A percentile compares a stretch with the other conserved stretches of the same genome.
Evolutionary conservation across 2,329 filamentous ascomycete genomes (phyloP).

Genomic region (Aspergillus ochraceus): DNA sequence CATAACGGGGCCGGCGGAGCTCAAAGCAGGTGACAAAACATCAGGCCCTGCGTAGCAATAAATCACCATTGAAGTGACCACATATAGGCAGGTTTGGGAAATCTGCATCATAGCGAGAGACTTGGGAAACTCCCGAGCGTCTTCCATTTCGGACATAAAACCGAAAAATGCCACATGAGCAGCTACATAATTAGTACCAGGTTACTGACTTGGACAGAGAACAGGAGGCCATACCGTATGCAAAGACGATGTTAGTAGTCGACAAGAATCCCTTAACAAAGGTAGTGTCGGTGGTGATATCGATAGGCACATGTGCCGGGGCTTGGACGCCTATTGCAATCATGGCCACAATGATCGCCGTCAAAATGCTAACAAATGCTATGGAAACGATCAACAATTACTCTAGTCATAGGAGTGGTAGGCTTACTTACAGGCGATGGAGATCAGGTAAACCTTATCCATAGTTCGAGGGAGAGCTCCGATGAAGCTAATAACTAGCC

Average conservation of each 20-base stretch:
- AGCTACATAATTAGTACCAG: slow-evolving; percentile 17
- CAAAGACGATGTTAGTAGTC: slow-evolving; percentile 68
- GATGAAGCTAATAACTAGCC: slow-evolving; percentile 58
- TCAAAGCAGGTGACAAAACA: slow-evolving; percentile 65
- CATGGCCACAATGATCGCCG: slow-evolving; percentile 66
- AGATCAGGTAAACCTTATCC: slow-evolving; percentile 61
- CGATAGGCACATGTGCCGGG: slow-evolving; percentile 37
- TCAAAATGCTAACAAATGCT: slow-evolving; percentile 63
- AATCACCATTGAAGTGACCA: slow-evolving; percentile 65
- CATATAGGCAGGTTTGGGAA: slow-evolving; percentile 61
- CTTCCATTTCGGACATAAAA: slow-evolving; percentile 64
- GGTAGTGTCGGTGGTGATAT: slow-evolving; percentile 39
- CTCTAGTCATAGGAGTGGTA: neutral
- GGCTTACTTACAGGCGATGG: slow-evolving; percentile 51
- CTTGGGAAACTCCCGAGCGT: slow-evolving; percentile 61
- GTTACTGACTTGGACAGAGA: neutral
- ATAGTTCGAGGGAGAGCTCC: slow-evolving; percentile 63
- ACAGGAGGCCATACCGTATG: slow-evolving; percentile 51
- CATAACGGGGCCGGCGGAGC: slow-evolving; percentile 57
- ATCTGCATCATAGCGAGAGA: slow-evolving; percentile 62
- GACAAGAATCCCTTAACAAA: slow-evolving; percentile 60
- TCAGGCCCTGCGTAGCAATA: slow-evolving; percentile 64
- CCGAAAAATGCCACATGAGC: slow-evolving; percentile 67
- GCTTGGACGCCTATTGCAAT: slow-evolving; percentile 60
- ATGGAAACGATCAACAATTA: neutral